phyloP scores from a whole-genome alignment of 805 yeast genomes.

The Metschnikowia shivogae region DNA sequence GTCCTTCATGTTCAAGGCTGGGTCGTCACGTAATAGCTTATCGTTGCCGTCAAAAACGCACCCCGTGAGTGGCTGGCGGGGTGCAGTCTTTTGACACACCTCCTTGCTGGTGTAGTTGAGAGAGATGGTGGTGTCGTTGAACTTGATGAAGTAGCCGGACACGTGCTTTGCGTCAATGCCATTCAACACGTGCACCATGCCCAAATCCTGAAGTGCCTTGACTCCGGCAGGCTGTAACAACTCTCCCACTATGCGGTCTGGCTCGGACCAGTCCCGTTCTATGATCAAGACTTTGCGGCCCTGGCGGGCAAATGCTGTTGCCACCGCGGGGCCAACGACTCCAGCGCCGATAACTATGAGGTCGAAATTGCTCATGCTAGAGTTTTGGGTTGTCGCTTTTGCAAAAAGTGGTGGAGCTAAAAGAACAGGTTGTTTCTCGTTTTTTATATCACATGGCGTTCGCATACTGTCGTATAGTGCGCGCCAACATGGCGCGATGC shows the following conservation, averaged over 20 bases:
- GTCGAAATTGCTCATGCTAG: constrained; percentile 38
- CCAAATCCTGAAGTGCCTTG: constrained; percentile 73
- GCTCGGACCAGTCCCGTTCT: constrained; percentile 88
- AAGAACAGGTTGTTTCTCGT: too few relatives aligned
- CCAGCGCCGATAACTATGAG: constrained; percentile 98
- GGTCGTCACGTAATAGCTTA: constrained; percentile 43
- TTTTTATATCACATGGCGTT: constrained; percentile 1
- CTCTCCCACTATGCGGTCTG: constrained; percentile 97
- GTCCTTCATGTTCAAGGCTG: constrained; percentile 39
- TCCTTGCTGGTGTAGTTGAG: constrained; percentile 70
- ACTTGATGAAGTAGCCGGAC: constrained; percentile 77
- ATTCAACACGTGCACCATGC: constrained; percentile 72
- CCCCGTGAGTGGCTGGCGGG: constrained; percentile 47
- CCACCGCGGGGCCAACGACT: constrained; percentile 90
- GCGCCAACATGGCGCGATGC: constrained; percentile 4
- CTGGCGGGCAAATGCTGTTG: constrained; percentile 83
- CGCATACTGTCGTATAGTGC: constrained; percentile 5
- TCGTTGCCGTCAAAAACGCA: constrained; percentile 59
- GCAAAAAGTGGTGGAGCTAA: too few relatives aligned
- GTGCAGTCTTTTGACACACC: constrained; percentile 38
- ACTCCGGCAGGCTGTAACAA: constrained; percentile 97
- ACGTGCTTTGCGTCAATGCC: constrained; percentile 74
- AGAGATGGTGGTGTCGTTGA: constrained; percentile 49
- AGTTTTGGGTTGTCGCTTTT: background rate
- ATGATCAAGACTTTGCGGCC: constrained; percentile 76